Percentiles rank a stretch among this genome's conserved stretches.
Conservation (phyloP, 495 filamentous ascomycete species). For the Hypoxylon crocopeplum region DNA sequence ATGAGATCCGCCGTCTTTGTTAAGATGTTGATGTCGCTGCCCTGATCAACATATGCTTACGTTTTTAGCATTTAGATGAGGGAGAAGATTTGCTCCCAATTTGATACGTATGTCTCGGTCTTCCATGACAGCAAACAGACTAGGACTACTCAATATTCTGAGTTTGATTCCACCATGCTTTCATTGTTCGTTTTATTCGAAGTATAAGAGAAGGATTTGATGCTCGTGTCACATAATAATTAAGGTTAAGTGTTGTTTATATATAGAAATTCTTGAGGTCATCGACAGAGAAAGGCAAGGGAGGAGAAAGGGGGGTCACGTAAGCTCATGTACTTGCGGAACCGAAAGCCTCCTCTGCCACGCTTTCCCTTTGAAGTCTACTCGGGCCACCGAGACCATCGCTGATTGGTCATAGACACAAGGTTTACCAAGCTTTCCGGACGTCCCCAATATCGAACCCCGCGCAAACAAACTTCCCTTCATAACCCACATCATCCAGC, state of each 20-base stretch:
- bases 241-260: too few relatives aligned
- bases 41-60: slow-evolving; percentile 10
- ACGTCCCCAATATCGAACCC: slow-evolving; percentile 33
- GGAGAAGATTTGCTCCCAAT: too few relatives aligned
- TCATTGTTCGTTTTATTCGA: not conserved
- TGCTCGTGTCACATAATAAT: too few relatives aligned
- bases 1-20: slow-evolving; percentile 1
- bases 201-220: too few relatives aligned
- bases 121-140: slow-evolving; percentile 8
- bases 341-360: slow-evolving; percentile 8
- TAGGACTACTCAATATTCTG: not conserved
- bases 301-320: not conserved
- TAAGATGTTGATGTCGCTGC: slow-evolving; percentile 1
- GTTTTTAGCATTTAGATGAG: too few relatives aligned
- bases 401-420: slow-evolving; percentile 20
- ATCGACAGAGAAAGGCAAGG: too few relatives aligned
- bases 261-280: too few relatives aligned
- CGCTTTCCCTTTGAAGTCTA: slow-evolving; percentile 14
- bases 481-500: slow-evolving; percentile 11
- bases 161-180: slow-evolving; percentile 5
- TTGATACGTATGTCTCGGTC: not conserved
- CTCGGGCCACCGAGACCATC: slow-evolving; percentile 2
- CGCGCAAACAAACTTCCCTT: slow-evolving; percentile 23
- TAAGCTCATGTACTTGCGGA: slow-evolving; percentile 5
- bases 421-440: slow-evolving; percentile 25